Evolutionary conservation across 2,329 filamentous ascomycete species (phyloP), one percentile per base, ranked within the genome.

Genomic region (Leptographium galeiforme): DNA sequence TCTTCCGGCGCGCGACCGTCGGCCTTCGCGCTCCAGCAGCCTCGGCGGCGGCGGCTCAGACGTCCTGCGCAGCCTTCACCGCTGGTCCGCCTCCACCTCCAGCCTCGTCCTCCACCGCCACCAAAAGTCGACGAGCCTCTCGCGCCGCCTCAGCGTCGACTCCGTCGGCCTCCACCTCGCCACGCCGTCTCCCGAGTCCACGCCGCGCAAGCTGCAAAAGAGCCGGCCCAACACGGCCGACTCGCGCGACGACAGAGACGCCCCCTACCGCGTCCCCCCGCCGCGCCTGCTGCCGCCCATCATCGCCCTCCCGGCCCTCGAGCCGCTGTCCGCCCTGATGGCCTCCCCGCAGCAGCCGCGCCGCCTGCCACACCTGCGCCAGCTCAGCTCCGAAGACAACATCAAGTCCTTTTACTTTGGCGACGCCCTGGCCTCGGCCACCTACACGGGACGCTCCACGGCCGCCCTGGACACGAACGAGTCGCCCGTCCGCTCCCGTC

Each of bases 1-100:
- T 18, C 46, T 55, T 53, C 19, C 14, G 41, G 39, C n/a, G 25
- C 48, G 38, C 13, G 47, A 55, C 53, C 54, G 51, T 59, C 59
- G 54, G 54, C 64, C 65, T 51, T 69, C 68, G 48, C 65, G 68
- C 48, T 67, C 68, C 12, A 68, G 63, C 55, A 68, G 62, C 55
- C 61, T 63, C 25, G 64, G 63, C 52, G 65, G 63, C 52, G 65
- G 64, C 56, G 56, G 67, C 57, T 71, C 66, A 61, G 72, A 76
- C 54, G 65, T 68, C 46, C 68, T 73, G 43, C 72, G 70, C 62
- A 72, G 72, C 57, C 67, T 74, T 56, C 74, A 78, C 61, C 71
- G 74, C 61, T 77, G 74, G 74, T 77, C 75, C 44, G 66, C 69
- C 19, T 79, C 76, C 14, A 76, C 67, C 10, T 78, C 75, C 44